Conservation (phyloP, 2,329 filamentous ascomycete species). For the Onygenales sp. region DNA sequence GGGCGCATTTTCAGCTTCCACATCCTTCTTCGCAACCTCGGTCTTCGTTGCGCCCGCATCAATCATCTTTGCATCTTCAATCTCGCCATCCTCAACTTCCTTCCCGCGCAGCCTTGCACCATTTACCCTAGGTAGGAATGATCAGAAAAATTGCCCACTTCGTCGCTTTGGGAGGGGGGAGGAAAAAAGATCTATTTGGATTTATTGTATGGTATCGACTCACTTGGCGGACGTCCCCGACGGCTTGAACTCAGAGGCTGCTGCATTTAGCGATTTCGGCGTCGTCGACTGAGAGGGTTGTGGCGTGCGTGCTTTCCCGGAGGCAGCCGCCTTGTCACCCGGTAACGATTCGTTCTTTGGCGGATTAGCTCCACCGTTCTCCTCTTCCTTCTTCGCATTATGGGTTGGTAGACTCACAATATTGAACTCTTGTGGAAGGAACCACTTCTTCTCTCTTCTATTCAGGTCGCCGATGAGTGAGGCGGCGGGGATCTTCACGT, state of each 20-base stretch:
- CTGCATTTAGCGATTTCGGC: conserved; percentile 30
- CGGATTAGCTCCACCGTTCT: conserved; percentile 8
- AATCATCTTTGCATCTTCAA: conserved; percentile 36
- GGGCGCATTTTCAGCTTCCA: conserved; percentile 3
- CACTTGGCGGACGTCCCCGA: conserved; percentile 20
- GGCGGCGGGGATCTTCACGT: conserved; percentile 41
- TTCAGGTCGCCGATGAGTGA: conserved; percentile 41
- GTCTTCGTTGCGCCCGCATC: conserved; percentile 18
- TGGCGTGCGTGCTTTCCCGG: conserved; percentile 19
- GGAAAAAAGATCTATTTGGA: no score
- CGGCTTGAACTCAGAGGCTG: conserved; percentile 34
- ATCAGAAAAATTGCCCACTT: conserved; percentile 15
- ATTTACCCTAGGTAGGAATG: conserved; percentile 17
- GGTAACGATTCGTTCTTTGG: conserved; percentile 19
- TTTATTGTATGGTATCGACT: conserved; percentile 16
- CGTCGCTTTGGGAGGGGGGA: neutral
- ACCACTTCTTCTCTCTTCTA: conserved; percentile 40
- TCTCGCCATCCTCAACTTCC: conserved; percentile 38
- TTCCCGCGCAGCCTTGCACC: conserved; percentile 16
- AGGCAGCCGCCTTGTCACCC: conserved; percentile 14
- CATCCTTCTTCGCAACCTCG: conserved; percentile 6
- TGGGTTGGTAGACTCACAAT: conserved; percentile 19
- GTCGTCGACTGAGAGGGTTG: conserved; percentile 22
- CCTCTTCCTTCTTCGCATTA: conserved; percentile 9
- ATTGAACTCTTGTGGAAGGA: conserved; percentile 39